Evolutionary conservation across 768 basidiomycete genomes (phyloP), one percentile per base, ranked within the genome.

Genomic region (Asterophora lycoperdoides): DNA sequence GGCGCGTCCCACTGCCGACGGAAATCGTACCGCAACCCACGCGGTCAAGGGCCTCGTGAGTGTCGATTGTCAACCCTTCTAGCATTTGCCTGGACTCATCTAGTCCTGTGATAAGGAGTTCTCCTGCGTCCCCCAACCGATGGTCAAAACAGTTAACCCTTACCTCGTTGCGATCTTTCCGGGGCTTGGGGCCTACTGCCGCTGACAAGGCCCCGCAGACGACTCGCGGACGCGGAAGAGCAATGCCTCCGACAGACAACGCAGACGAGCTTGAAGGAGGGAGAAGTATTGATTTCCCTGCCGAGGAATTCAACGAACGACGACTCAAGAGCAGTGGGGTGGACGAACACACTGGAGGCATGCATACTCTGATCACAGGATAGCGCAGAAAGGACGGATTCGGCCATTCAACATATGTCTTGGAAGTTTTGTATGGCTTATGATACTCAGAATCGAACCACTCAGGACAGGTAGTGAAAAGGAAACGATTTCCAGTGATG

Each of bases 1-100:
- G 67, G 53, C 71, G 69, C 47, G 72, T 81, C 46, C 76, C 73
- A 54, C 66, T 81, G 44, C 79, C 79, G 10, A 72, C 73, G 26
- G 73, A 57, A 19, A 13, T 37, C 42, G 44, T 53, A 1, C 13
- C 44, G 18, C 43, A 38, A 32, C 8, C 53, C 19, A 11, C 51
- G 23, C 54, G 49, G 49, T 46, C 50, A 47, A 55, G 57, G 33
- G 50, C 33, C 28, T 47, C 42, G 56, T 60, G 33, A 55, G 60
- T 46, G 7, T 10, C 11, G 18, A 34, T 5, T 13, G 13, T 30
- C 41, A 32, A n/a, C n/a, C 26, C 13, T 34, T 36, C 23, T 41
- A 41, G 17, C 14, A 40, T 29, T 39, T 30, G 37, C 13, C 26
- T 19, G 36, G 15, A 41, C 45, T 48, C 20, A 48, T 19, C 23